phyloP scores from a whole-genome alignment of 805 yeast species.

The Candida argentea region DNA sequence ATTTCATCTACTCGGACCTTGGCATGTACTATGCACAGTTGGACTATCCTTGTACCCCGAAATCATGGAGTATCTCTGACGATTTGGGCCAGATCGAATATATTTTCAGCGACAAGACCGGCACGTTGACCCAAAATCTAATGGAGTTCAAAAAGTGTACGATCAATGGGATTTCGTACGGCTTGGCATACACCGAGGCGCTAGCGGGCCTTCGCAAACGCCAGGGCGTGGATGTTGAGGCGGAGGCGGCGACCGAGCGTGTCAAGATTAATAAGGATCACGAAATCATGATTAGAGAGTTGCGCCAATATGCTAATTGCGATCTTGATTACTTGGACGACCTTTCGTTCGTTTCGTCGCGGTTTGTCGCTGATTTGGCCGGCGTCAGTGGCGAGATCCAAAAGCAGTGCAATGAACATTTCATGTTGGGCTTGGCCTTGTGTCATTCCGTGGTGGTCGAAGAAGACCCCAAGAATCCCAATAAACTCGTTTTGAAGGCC shows the following conservation, averaged over 20 bases:
- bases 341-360: conserved; percentile 59
- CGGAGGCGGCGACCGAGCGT: conserved; percentile 34
- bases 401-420: conserved; percentile 54
- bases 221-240: conserved; percentile 49
- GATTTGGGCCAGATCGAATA: conserved; percentile 80
- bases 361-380: conserved; percentile 51
- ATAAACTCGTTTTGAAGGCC: conserved; percentile 50
- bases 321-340: conserved; percentile 42
- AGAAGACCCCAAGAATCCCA: conserved; percentile 49
- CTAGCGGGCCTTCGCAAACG: conserved; percentile 62
- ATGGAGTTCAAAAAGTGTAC: conserved; percentile 79
- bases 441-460: conserved; percentile 76
- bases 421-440: conserved; percentile 64
- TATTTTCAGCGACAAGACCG: conserved; percentile 76
- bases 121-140: conserved; percentile 72
- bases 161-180: conserved; percentile 57
- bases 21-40: conserved; percentile 58
- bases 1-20: conserved; percentile 60
- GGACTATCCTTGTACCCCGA: conserved; percentile 72
- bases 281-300: conserved; percentile 35
- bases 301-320: conserved; percentile 24
- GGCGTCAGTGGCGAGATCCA: conserved; percentile 45
- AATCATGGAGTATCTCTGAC: conserved; percentile 76
- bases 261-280: conserved; percentile 32
- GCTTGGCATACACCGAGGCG: conserved; percentile 71